Base-by-base conservation (phyloP, 208 protist genomes). In the Hexamita inflata region DNA sequence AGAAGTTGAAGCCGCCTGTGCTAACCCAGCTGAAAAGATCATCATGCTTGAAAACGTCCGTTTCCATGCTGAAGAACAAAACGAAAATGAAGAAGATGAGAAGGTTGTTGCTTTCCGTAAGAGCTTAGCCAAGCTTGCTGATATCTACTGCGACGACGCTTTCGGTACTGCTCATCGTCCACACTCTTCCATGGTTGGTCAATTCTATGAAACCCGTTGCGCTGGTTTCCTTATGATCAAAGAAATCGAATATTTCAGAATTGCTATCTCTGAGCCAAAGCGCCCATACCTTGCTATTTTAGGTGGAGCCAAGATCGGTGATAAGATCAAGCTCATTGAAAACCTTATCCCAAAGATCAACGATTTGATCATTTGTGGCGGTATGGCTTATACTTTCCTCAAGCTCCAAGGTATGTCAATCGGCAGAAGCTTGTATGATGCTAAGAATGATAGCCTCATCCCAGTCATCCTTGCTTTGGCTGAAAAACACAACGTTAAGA, bases 311-410 rank as follows among this genome's bases (percentile, higher is more conserved):
- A 98, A 98, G 86, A 94, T 98, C 42, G 89, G 86, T 67, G 94
- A 98, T 84, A 98, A 98, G 88, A 97, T 98, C 78, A 87, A 92
- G 80, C 84, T 99, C 13, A 96, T 99, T 75, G 86, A 97, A 60
- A 97, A 98, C 82, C 82, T 99, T 70, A 82, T 98, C 34, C 89
- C 92, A 76, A 93, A 93, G 80, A 93, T 98, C 61, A 88, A 98
- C 82, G 86, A 92, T 77, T 90, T 99, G 66, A 90, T 98, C 79
- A 97, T 99, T 81, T 92, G 94, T 38, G 79, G 79, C 60, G 75
- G 74, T 39, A 78, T 78, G 79, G 64, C 66, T 58, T 82, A 60
- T 34, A 79, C 79, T 24, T 82, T 82, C 75, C 42, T 65, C n/a
- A 81, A 81, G 65, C 4, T 80, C 15, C 2, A 85, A 35, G 62